phyloP scores from a whole-genome alignment of 805 yeast species.

The Metschnikowia anglica region DNA sequence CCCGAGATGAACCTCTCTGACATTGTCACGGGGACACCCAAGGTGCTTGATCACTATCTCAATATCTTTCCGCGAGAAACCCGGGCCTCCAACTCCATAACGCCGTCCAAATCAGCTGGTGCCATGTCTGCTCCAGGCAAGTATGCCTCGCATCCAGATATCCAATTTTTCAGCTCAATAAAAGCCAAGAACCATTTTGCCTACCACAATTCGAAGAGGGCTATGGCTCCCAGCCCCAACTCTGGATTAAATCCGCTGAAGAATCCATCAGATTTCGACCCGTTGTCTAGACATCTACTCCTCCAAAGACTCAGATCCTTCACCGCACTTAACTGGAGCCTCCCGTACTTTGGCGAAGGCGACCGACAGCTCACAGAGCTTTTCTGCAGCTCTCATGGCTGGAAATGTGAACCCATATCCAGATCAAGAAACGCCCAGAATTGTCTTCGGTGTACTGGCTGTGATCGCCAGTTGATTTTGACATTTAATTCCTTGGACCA shows the following conservation, averaged over 20 bases:
- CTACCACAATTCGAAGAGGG: conserved; percentile 34
- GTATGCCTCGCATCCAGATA: conserved; percentile 35
- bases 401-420: conserved; percentile 45
- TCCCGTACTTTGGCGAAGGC: conserved; percentile 23
- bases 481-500: conserved; percentile 24
- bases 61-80: conserved; percentile 7
- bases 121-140: conserved; percentile 15
- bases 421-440: conserved; percentile 26
- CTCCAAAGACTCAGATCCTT: conserved; percentile 44
- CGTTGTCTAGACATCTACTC: conserved; percentile 36
- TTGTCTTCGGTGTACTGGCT: conserved; percentile 34
- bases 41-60: conserved; percentile 17
- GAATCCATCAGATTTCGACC: conserved; percentile 28
- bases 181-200: conserved; percentile 37
- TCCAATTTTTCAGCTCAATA: conserved; percentile 38
- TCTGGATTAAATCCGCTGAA: conserved; percentile 12
- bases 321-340: conserved; percentile 48
- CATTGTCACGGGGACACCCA: conserved; percentile 15
- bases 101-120: neutral
- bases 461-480: conserved; percentile 30
- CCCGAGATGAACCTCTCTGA: conserved; percentile 5
- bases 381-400: conserved; percentile 51
- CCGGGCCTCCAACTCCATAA: neutral
- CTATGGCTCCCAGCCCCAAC: neutral
- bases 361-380: conserved; percentile 42